Evolutionary conservation across 2,329 filamentous ascomycete genomes (phyloP).

Genomic region (Fusarium austroafricanum): DNA sequence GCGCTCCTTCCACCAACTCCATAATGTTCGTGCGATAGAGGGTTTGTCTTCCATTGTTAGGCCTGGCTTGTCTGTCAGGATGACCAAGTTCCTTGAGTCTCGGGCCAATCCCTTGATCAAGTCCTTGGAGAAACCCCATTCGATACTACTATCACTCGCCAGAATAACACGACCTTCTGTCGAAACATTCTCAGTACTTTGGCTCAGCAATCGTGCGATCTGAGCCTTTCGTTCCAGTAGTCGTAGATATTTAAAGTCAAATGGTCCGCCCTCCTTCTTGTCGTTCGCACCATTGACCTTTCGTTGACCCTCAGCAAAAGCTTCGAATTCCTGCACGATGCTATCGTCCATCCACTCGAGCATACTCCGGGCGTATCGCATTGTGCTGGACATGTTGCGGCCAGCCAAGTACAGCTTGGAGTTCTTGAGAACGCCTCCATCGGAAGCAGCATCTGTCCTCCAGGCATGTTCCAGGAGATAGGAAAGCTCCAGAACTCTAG

Average conservation of each 20-base stretch:
- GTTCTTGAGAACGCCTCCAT: constrained; percentile 63
- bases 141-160: constrained; percentile 87
- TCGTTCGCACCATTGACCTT: constrained; percentile 60
- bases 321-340: constrained; percentile 92
- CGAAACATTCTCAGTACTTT: constrained; percentile 55
- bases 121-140: constrained; percentile 95
- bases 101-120: constrained; percentile 78
- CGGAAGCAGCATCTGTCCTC: constrained; percentile 71
- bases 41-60: constrained; percentile 54
- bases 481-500: constrained; percentile 90
- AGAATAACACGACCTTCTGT: constrained; percentile 79
- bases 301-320: constrained; percentile 66
- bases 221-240: constrained; percentile 85
- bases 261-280: constrained; percentile 75
- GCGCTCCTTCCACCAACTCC: constrained; percentile 81
- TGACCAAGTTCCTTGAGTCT: constrained; percentile 83
- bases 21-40: constrained; percentile 79
- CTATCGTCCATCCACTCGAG: constrained; percentile 99
- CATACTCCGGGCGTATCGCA: constrained; percentile 94
- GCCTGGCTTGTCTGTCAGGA: constrained; percentile 82
- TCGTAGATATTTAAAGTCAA: constrained; percentile 89
- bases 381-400: constrained; percentile 85
- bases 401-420: constrained; percentile 84
- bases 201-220: constrained; percentile 75
- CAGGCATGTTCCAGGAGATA: constrained; percentile 95